Conservation (phyloP, 805 yeast species). For the Yarrowia sp. region DNA sequence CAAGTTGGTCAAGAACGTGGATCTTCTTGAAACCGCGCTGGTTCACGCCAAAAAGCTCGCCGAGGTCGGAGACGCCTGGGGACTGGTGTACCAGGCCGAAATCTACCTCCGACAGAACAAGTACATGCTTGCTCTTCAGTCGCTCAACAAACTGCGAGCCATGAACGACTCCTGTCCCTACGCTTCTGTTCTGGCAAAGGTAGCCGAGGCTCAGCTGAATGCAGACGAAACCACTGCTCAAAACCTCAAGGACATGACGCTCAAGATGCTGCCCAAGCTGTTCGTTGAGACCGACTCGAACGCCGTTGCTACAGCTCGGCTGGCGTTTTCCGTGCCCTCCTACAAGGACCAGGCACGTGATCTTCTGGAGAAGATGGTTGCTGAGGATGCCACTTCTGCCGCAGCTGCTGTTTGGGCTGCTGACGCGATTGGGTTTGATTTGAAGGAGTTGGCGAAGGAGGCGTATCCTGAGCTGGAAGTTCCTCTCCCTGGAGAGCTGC, state of each 20-base stretch:
- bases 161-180: slow-evolving; percentile 52
- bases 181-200: slow-evolving; percentile 49
- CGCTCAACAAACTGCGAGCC: slow-evolving; percentile 54
- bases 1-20: slow-evolving; percentile 49
- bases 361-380: not conserved
- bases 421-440: not conserved
- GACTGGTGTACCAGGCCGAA: slow-evolving; percentile 42
- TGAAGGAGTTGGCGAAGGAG: not conserved
- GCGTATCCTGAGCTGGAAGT: slow-evolving; percentile 7
- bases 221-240: slow-evolving; percentile 54
- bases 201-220: slow-evolving; percentile 49
- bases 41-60: slow-evolving; percentile 56
- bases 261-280: slow-evolving; percentile 41
- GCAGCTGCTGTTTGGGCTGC: slow-evolving; percentile 14
- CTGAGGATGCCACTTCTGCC: not conserved
- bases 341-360: not conserved
- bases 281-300: not conserved
- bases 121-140: slow-evolving; percentile 61
- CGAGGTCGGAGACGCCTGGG: slow-evolving; percentile 42
- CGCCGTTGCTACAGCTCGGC: slow-evolving; percentile 19
- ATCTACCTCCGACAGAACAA: slow-evolving; percentile 56
- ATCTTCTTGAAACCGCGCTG: slow-evolving; percentile 45
- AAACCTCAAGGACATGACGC: slow-evolving; percentile 51
- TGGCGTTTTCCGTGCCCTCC: slow-evolving; percentile 13
- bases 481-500: not conserved